phyloP scores from a whole-genome alignment of 768 basidiomycete genomes.

The Termitomyces sp. region DNA sequence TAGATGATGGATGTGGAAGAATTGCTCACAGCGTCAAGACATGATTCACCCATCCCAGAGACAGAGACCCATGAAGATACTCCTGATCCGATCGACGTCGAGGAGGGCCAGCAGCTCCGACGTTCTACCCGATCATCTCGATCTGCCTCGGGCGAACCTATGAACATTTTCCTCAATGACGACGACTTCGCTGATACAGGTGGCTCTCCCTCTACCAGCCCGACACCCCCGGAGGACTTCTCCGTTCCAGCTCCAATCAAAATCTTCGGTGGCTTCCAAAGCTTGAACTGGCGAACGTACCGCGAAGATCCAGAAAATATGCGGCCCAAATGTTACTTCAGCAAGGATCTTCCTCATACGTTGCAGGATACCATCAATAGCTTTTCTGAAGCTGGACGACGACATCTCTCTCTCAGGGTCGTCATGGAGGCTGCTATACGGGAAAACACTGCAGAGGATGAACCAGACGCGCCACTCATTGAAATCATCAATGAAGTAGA shows the following conservation, averaged over 20 bases:
- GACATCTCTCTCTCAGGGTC: constrained; percentile 39
- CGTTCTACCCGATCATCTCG: constrained; percentile 15
- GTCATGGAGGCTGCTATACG: constrained; percentile 66
- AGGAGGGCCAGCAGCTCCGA: background rate
- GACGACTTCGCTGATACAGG: background rate
- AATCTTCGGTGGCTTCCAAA: constrained; percentile 29
- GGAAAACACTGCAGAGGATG: constrained; percentile 62
- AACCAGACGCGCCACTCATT: constrained; percentile 68
- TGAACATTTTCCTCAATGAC: background rate
- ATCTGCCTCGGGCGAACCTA: constrained; percentile 9
- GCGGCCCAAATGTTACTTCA: constrained; percentile 27
- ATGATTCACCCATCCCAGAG: background rate
- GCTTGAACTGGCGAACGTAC: constrained; percentile 35
- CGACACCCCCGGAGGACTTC: constrained; percentile 8
- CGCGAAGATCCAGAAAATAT: constrained; percentile 31
- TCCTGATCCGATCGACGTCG: constrained; percentile 1
- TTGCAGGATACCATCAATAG: constrained; percentile 67
- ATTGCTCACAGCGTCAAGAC: background rate
- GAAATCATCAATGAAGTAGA: constrained; percentile 67
- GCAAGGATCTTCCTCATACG: constrained; percentile 55
- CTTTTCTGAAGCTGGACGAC: constrained; percentile 36
- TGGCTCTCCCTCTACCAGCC: constrained; percentile 8
- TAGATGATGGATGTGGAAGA: constrained; percentile 16
- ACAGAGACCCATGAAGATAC: background rate
- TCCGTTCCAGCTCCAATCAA: constrained; percentile 3